phyloP scores from a whole-genome alignment of 2,329 filamentous ascomycete genomes.

The Arthrobotrys sinensis region DNA sequence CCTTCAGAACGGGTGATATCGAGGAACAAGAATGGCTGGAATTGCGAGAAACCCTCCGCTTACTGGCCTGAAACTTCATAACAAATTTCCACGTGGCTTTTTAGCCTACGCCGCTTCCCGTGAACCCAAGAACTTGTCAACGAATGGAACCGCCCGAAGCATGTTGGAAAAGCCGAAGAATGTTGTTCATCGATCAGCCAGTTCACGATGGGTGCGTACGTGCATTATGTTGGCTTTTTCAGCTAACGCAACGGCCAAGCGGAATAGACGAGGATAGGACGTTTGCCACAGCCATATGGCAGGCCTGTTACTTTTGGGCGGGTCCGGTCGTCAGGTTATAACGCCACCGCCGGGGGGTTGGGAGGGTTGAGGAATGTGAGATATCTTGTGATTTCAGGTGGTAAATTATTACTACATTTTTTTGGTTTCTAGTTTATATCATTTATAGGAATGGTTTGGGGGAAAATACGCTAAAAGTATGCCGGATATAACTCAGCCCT shows the following conservation, averaged over 20 bases:
- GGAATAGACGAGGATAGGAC: constrained; percentile 14
- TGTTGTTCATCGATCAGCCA: constrained; percentile 19
- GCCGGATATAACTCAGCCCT: constrained; percentile 52
- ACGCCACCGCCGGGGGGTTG: constrained; percentile 35
- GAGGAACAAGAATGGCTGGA: background rate
- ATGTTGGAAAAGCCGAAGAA: background rate
- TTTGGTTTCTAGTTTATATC: constrained; percentile 15
- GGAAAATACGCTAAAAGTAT: constrained; percentile 42
- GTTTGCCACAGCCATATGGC: constrained; percentile 61
- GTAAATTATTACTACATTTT: constrained; percentile 24
- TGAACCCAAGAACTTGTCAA: constrained; percentile 15
- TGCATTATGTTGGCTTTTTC: constrained; percentile 8
- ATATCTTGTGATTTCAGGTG: constrained; percentile 17
- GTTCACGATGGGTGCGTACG: background rate
- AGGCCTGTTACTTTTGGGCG: constrained; percentile 36
- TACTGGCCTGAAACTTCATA: constrained; percentile 6
- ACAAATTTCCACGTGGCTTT: constrained; percentile 61
- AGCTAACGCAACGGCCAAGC: constrained; percentile 45
- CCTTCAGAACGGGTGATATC: background rate
- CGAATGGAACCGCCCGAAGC: constrained; percentile 11
- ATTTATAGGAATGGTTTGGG: background rate
- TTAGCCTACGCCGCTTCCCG: constrained; percentile 57
- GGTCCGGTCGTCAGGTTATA: constrained; percentile 25
- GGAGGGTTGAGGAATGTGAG: background rate
- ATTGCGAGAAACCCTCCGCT: constrained; percentile 27